Conservation (phyloP, 2,329 filamentous ascomycete genomes). For the Diplodia mutila region DNA sequence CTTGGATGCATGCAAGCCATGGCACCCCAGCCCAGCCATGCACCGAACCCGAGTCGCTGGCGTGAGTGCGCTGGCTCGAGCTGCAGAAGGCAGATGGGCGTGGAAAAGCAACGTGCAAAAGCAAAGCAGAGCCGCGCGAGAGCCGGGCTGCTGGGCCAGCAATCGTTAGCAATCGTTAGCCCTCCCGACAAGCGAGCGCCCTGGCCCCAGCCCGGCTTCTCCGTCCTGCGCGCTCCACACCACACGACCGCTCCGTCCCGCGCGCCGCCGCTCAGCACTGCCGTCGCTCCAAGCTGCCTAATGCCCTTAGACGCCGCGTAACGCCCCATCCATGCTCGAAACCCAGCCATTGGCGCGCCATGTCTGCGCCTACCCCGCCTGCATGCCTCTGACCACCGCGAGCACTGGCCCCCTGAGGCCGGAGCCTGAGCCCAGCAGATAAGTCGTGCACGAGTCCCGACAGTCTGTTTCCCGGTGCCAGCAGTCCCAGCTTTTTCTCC, state of each 20-base stretch:
- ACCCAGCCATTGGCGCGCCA: neutral
- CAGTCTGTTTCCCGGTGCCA: neutral
- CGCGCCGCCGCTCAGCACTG: neutral
- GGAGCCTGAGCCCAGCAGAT: neutral
- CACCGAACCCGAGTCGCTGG: neutral
- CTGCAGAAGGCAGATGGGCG: neutral
- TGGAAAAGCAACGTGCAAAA: neutral
- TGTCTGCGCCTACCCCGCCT: neutral
- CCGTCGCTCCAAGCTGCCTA: neutral
- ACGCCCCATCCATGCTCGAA: neutral
- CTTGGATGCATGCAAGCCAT: neutral
- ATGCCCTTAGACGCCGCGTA: conserved; percentile 7
- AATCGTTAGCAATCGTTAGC: neutral
- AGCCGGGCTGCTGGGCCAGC: neutral
- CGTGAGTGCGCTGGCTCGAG: neutral
- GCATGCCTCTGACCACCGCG: neutral
- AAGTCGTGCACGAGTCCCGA: conserved; percentile 17
- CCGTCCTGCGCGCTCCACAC: neutral
- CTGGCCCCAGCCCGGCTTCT: too few species aligned
- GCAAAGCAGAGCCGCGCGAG: neutral
- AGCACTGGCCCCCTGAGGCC: neutral
- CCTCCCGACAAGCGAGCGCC: neutral
- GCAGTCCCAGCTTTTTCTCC: neutral
- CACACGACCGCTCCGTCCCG: conserved; percentile 6
- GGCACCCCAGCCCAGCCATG: neutral